phyloP scores from a whole-genome alignment of 139 green algal genomes.

The Chlamydomonas sp. region DNA sequence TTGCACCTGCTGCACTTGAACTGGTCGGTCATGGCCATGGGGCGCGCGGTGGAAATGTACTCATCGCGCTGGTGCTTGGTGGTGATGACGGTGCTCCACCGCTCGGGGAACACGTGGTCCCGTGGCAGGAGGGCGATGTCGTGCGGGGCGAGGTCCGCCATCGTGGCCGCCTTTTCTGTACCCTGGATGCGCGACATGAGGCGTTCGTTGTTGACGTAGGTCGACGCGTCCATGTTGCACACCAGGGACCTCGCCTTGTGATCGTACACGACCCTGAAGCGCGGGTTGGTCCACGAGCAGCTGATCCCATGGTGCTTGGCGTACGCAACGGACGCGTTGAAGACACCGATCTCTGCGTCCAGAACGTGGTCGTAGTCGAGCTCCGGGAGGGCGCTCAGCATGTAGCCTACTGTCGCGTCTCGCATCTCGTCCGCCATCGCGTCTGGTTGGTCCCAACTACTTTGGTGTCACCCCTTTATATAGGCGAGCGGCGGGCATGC shows the following conservation, averaged over 20 bases:
- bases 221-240: neutral
- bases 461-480: no score
- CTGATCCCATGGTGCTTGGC: neutral
- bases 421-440: no score
- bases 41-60: conserved; percentile 4
- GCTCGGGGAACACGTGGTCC: conserved; percentile 11
- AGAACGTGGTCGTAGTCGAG: no score
- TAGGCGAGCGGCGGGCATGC: no score
- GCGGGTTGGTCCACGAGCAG: conserved; percentile 5
- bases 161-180: no score
- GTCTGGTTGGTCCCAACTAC: no score
- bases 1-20: conserved; percentile 13
- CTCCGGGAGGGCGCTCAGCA: no score
- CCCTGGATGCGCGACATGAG: no score
- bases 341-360: conserved; percentile 4
- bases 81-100: neutral
- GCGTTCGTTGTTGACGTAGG: conserved; percentile 3
- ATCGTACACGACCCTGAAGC: conserved; percentile 7
- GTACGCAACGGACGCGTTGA: conserved; percentile 5
- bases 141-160: no score
- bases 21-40: conserved; percentile 11
- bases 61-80: neutral
- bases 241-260: neutral
- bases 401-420: no score
- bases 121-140: conserved; percentile 2